Evolutionary conservation across 2,329 filamentous ascomycete species (phyloP).

Genomic region (Penicillium sp.): DNA sequence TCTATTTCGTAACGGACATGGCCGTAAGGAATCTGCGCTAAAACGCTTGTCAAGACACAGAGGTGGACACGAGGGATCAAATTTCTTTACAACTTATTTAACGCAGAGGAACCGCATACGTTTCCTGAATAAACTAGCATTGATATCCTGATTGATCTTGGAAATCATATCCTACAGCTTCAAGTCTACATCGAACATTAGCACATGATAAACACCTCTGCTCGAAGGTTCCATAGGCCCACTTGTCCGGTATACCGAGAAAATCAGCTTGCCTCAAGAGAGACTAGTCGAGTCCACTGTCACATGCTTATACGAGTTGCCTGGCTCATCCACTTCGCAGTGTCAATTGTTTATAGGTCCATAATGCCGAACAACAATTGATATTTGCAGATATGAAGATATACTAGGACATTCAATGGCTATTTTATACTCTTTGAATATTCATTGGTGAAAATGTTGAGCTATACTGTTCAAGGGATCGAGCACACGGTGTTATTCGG

Average conservation of each 20-base stretch:
- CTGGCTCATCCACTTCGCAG: background rate
- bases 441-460: background rate
- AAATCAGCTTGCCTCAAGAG: background rate
- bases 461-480: background rate
- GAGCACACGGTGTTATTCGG: background rate
- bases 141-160: background rate
- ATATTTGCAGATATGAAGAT: background rate
- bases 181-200: background rate
- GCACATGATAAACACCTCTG: background rate
- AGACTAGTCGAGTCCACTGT: background rate
- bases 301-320: background rate
- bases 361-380: background rate
- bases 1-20: background rate
- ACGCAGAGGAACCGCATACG: background rate
- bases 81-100: background rate
- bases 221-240: background rate
- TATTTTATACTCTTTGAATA: background rate
- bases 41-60: background rate
- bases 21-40: background rate
- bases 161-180: background rate
- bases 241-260: conserved; percentile 1
- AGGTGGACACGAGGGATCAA: too few relatives aligned
- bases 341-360: background rate
- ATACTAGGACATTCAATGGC: background rate
- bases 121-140: too few relatives aligned